Evolutionary conservation across 1,139 yeast species (phyloP).

Genomic region (Magnusiomyces starmeri): DNA sequence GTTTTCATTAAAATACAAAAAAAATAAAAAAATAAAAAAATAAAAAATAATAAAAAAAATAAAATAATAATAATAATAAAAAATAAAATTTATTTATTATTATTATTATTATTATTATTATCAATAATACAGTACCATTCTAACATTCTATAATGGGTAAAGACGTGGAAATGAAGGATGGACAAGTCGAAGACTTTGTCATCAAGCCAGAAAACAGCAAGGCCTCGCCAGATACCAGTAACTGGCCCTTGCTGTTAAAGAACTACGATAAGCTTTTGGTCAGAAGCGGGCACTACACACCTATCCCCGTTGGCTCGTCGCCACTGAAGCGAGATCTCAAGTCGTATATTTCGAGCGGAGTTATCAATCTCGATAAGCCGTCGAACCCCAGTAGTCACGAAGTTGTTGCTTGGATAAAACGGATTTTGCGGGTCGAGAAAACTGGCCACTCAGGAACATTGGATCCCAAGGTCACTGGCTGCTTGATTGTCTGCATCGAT

Average conservation of each 20-base stretch:
- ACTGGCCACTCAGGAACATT: slow-evolving; percentile 99
- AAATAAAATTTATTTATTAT: not conserved
- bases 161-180: slow-evolving; percentile 29
- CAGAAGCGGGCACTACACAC: slow-evolving; percentile 94
- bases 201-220: slow-evolving; percentile 81
- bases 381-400: slow-evolving; percentile 97
- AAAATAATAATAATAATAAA: no score
- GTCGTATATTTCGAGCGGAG: slow-evolving; percentile 88
- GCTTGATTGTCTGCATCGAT: slow-evolving; percentile 95
- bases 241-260: slow-evolving; percentile 92
- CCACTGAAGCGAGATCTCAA: slow-evolving; percentile 92
- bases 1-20: not conserved
- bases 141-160: slow-evolving; percentile 20
- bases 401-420: slow-evolving; percentile 98
- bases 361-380: slow-evolving; percentile 94
- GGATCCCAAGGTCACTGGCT: slow-evolving; percentile 93
- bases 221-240: slow-evolving; percentile 78
- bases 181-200: slow-evolving; percentile 36
- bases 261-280: slow-evolving; percentile 90
- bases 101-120: no score
- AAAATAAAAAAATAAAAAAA: no score
- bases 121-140: no score
- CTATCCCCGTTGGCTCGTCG: slow-evolving; percentile 90
- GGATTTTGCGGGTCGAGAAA: slow-evolving; percentile 90
- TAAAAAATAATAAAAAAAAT: no score